Conservation (phyloP, 768 basidiomycete genomes). For the Lentinula raphanica region DNA sequence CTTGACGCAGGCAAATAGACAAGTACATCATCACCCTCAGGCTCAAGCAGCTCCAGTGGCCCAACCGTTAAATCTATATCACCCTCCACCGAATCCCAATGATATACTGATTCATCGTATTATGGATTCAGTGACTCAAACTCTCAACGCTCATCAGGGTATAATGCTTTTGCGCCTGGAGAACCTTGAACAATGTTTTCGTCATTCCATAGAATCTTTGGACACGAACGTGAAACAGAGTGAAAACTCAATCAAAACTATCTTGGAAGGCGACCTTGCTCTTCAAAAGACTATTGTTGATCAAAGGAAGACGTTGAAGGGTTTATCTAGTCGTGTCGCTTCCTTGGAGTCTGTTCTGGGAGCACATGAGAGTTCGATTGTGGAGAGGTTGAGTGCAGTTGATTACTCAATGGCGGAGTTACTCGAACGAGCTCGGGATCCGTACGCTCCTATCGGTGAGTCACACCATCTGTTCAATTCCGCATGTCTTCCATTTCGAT, state of each 20-base stretch:
- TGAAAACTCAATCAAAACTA: neutral
- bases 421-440: neutral
- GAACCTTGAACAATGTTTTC: neutral
- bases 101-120: neutral
- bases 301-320: neutral
- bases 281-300: neutral
- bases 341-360: neutral
- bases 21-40: neutral
- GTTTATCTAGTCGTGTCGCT: neutral
- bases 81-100: neutral
- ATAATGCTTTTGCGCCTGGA: neutral
- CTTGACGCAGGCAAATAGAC: neutral
- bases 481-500: neutral
- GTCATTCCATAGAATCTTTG: neutral
- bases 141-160: neutral
- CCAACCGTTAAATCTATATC: neutral
- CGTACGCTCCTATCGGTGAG: neutral
- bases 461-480: neutral
- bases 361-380: neutral
- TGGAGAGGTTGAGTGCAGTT: neutral
- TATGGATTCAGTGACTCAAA: neutral
- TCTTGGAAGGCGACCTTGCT: neutral
- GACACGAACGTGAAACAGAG: neutral
- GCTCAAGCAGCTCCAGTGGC: neutral
- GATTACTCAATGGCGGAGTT: slow-evolving; percentile 1